Conservation (phyloP, 2,329 filamentous ascomycete genomes). For the Aspergillus eucalypticola region DNA sequence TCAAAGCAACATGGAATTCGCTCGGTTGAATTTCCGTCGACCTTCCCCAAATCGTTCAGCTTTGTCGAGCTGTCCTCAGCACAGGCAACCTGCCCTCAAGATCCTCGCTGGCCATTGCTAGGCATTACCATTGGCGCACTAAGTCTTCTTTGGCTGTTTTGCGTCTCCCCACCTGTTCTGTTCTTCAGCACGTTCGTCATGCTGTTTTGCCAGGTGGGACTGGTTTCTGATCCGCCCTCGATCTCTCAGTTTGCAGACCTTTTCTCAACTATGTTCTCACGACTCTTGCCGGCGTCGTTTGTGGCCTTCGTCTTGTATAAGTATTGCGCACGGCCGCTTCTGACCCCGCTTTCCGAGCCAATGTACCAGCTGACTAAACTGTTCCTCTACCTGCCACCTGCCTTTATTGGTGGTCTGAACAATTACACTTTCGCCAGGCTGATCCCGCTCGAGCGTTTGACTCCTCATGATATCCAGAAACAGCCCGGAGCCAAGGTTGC, state of each 20-base stretch:
- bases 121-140: constrained; percentile 80
- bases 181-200: constrained; percentile 81
- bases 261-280: constrained; percentile 74
- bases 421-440: constrained; percentile 88
- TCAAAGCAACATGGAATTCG: constrained; percentile 71
- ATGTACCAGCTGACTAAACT: constrained; percentile 78
- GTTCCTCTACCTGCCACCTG: constrained; percentile 82
- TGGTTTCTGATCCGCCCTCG: constrained; percentile 83
- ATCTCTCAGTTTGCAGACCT: constrained; percentile 67
- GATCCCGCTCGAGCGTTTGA: constrained; percentile 92
- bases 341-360: constrained; percentile 65
- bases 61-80: constrained; percentile 64
- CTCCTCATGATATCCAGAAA: constrained; percentile 79
- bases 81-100: constrained; percentile 65
- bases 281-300: constrained; percentile 84
- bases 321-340: constrained; percentile 73
- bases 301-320: constrained; percentile 84
- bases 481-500: constrained; percentile 88
- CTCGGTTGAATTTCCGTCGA: constrained; percentile 78
- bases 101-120: constrained; percentile 81
- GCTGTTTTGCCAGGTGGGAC: constrained; percentile 84
- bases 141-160: constrained; percentile 75
- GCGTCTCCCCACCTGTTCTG: constrained; percentile 74
- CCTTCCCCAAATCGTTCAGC: constrained; percentile 83
- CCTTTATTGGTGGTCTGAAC: constrained; percentile 87